Percentiles rank a stretch among this genome's conserved stretches.
These are phyloP conservation scores for Diaporthe longicolla DNA, from an alignment of 2,329 filamentous ascomycete species.

Conservation along the genomic window DNA sequence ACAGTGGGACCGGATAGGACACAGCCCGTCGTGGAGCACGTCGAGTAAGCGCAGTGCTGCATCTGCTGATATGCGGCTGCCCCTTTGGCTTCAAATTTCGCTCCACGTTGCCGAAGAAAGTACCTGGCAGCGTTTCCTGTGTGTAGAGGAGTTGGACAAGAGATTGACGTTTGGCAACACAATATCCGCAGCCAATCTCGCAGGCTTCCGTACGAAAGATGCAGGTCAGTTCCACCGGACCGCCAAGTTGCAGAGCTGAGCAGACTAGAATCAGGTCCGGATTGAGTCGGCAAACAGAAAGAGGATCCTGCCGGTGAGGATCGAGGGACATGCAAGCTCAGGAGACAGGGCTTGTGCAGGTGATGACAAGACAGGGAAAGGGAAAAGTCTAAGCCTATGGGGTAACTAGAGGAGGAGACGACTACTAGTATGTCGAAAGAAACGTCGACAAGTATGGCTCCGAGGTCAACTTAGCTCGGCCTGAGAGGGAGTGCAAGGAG, in stretches of 20 bases:
- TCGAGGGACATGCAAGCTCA: slow-evolving; percentile 37
- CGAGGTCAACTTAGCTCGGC: slow-evolving; percentile 31
- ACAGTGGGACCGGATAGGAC: not conserved
- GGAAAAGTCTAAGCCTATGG: slow-evolving; percentile 38
- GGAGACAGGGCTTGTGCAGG: slow-evolving; percentile 39
- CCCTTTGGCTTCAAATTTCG: slow-evolving; percentile 27
- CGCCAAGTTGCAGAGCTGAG: slow-evolving; percentile 36
- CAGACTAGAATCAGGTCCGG: slow-evolving; percentile 39
- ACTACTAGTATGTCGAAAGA: slow-evolving; percentile 40
- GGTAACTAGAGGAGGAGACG: slow-evolving; percentile 37
- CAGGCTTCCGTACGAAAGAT: slow-evolving; percentile 41
- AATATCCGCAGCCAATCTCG: slow-evolving; percentile 25
- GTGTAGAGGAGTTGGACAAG: slow-evolving; percentile 17
- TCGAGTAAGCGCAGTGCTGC: slow-evolving; percentile 35
- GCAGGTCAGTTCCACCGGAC: slow-evolving; percentile 38
- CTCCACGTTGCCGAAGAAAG: slow-evolving; percentile 23
- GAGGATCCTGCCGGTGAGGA: slow-evolving; percentile 39
- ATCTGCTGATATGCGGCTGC: slow-evolving; percentile 36
- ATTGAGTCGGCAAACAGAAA: slow-evolving; percentile 36
- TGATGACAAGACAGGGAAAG: slow-evolving; percentile 35
- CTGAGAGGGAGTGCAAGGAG: slow-evolving; percentile 39
- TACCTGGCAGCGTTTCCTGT: slow-evolving; percentile 27
- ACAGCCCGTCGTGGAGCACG: slow-evolving; percentile 35
- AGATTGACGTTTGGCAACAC: slow-evolving; percentile 39
- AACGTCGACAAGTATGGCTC: slow-evolving; percentile 31